These are phyloP conservation scores for Podila epigama DNA, from an alignment of 192 early-diverging fungal genomes.

Conservation along the genomic window DNA sequence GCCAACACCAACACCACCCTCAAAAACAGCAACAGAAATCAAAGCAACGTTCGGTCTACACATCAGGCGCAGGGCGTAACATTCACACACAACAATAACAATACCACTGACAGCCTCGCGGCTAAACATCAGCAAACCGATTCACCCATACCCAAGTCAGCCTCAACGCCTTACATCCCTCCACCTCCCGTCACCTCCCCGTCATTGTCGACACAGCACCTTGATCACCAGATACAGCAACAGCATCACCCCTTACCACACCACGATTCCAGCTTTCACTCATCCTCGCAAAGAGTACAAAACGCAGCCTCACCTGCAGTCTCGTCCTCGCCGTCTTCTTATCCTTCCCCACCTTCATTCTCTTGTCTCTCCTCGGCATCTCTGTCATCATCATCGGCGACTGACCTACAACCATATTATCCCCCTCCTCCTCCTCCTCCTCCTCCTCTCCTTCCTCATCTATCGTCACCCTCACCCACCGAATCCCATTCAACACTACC, in stretches of 20 bases:
- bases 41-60: no score
- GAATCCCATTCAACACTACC: not conserved
- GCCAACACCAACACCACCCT: not conserved
- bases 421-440: constrained; percentile 15
- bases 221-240: not conserved
- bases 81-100: not conserved
- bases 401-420: constrained; percentile 22
- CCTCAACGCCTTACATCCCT: not conserved
- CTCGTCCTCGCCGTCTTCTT: not conserved
- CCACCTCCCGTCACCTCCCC: not conserved
- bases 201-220: no score
- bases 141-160: not conserved
- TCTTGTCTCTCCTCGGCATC: not conserved
- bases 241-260: not conserved
- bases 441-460: not conserved
- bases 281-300: not conserved
- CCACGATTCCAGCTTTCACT: not conserved
- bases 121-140: not conserved
- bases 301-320: not conserved
- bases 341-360: not conserved
- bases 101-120: not conserved
- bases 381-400: not conserved
- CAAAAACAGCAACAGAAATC: not conserved
- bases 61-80: no score
- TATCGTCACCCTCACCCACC: not conserved